Evolutionary conservation across 2,329 filamentous ascomycete species (phyloP).

Genomic region (Ceratocystis huliohia): DNA sequence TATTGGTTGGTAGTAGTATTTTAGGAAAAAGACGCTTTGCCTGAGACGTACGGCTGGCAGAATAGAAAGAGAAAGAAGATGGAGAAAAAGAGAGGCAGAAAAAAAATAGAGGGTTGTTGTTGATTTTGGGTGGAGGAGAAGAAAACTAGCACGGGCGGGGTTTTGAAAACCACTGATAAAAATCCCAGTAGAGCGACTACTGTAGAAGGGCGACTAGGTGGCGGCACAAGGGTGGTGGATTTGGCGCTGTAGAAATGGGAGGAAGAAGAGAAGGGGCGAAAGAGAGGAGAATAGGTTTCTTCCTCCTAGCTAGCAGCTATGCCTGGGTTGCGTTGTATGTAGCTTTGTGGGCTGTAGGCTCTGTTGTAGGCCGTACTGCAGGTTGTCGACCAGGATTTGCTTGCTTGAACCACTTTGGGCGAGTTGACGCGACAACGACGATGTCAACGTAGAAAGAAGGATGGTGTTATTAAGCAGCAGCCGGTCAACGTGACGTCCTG

Average conservation of each 20-base stretch:
- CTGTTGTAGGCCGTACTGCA: too few relatives aligned
- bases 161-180: slow-evolving; percentile 19
- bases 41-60: slow-evolving; percentile 18
- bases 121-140: slow-evolving; percentile 21
- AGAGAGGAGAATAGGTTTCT: background rate
- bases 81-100: slow-evolving; percentile 19
- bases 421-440: too few relatives aligned
- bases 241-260: slow-evolving; percentile 8
- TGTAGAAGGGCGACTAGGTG: background rate
- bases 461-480: too few relatives aligned
- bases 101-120: slow-evolving; percentile 16
- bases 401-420: too few relatives aligned
- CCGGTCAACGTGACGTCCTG: too few relatives aligned
- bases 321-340: too few relatives aligned
- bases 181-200: background rate
- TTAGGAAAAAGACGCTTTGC: slow-evolving; percentile 15
- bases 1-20: slow-evolving; percentile 3
- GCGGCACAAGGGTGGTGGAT: slow-evolving; percentile 3
- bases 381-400: too few relatives aligned
- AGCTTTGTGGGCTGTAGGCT: too few relatives aligned
- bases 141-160: slow-evolving; percentile 21
- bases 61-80: slow-evolving; percentile 23
- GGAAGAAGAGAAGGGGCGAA: background rate
- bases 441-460: too few relatives aligned
- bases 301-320: too few relatives aligned